A percentile compares a stretch with the other conserved stretches of the same genome.
Evolutionary conservation across 1,284 basidiomycete genomes (phyloP).

Genomic region (Exsudoporus floridanus): DNA sequence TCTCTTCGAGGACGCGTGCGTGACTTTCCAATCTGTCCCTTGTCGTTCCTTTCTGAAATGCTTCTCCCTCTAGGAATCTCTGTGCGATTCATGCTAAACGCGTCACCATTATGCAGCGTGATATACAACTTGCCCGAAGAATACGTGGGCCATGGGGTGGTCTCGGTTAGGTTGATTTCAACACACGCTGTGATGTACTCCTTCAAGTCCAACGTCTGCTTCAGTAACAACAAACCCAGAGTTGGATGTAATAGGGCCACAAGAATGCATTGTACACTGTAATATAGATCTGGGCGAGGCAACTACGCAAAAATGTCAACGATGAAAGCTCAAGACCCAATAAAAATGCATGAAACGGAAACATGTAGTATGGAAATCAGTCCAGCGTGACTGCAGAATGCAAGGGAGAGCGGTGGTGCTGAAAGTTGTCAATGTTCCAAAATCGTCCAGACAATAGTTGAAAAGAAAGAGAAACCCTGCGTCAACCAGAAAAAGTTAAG

Average conservation of each 20-base stretch:
- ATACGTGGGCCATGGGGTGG: constrained; percentile 85
- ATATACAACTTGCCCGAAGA: constrained; percentile 93
- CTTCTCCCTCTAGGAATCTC: constrained; percentile 61
- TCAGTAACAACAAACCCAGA: neutral
- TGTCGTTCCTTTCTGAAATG: constrained; percentile 2
- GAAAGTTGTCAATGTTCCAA: constrained; percentile 11
- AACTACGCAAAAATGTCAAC: constrained; percentile 10
- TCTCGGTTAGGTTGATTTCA: constrained; percentile 36
- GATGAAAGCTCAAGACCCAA: constrained; percentile 7
- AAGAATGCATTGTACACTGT: constrained; percentile 31
- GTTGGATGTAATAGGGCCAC: neutral
- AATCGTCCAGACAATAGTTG: constrained; percentile 21
- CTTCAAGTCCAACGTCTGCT: neutral
- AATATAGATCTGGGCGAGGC: constrained; percentile 23
- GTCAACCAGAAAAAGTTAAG: constrained; percentile 17
- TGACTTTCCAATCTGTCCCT: constrained; percentile 24
- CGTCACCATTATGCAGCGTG: constrained; percentile 97
- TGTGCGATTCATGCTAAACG: constrained; percentile 98
- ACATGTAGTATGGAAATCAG: constrained; percentile 10
- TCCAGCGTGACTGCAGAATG: constrained; percentile 21
- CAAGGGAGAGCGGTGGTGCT: constrained; percentile 6
- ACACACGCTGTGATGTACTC: neutral
- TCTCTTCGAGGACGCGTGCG: constrained; percentile 94
- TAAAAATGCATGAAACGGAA: constrained; percentile 14
- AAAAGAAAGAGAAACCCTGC: constrained; percentile 6